A percentile compares a stretch with the other conserved stretches of the same genome.
Evolutionary conservation across 441 rosid species (phyloP).

Genomic region (Biscutella auriculata): DNA sequence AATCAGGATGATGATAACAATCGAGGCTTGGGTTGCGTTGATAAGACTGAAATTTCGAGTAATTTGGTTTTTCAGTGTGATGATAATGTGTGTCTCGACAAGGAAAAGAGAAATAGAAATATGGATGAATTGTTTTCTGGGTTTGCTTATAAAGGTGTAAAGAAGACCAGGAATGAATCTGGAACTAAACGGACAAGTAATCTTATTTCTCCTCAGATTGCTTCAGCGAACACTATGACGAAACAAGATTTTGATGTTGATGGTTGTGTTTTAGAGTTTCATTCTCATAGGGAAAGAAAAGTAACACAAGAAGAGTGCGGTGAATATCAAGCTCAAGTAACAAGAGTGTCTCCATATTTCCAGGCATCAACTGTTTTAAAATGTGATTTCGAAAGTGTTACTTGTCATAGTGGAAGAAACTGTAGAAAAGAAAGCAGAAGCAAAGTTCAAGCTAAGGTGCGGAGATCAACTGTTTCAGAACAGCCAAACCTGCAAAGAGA

Average conservation of each 20-base stretch:
- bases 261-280: background rate
- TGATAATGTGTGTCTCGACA: background rate
- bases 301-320: background rate
- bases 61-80: background rate
- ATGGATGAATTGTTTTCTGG: slow-evolving; percentile 16
- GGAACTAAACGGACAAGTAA: background rate
- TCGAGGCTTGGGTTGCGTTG: background rate
- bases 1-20: background rate
- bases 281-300: background rate
- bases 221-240: too few relatives aligned
- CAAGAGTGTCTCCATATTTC: slow-evolving; percentile 16
- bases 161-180: background rate
- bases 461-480: slow-evolving; percentile 8
- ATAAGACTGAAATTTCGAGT: background rate
- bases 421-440: background rate
- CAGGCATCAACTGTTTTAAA: background rate
- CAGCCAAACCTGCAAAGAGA: background rate
- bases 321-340: background rate
- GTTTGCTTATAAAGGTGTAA: slow-evolving; percentile 1
- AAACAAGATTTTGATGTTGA: too few relatives aligned
- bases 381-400: background rate
- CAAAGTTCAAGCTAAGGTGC: background rate
- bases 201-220: background rate
- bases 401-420: background rate
- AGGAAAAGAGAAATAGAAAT: background rate